phyloP scores from a whole-genome alignment of 2,329 filamentous ascomycete species.

The Penicillium sp. region DNA sequence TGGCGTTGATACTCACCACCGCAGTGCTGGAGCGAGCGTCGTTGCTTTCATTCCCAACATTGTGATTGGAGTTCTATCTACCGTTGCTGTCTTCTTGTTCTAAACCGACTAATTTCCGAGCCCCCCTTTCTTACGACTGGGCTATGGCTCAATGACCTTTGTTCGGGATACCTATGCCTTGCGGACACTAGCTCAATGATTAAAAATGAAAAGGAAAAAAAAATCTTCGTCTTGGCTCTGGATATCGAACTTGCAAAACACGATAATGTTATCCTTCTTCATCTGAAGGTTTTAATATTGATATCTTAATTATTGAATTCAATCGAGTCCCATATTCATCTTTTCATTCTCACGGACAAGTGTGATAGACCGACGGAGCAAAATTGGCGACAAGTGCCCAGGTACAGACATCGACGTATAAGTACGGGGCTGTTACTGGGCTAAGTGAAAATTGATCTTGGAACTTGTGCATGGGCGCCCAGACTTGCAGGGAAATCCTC shows the following conservation, averaged over 20 bases:
- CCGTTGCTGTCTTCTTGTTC: slow-evolving; percentile 15
- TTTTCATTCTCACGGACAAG: background rate
- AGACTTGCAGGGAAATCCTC: too few species aligned
- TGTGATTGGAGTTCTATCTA: slow-evolving; percentile 18
- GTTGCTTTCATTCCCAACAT: slow-evolving; percentile 10
- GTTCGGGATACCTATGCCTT: background rate
- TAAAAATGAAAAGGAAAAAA: too few species aligned
- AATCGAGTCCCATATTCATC: background rate
- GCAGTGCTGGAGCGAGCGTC: slow-evolving; percentile 11
- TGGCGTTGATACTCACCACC: slow-evolving; percentile 9
- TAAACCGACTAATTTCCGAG: slow-evolving; percentile 6
- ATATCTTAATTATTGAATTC: background rate
- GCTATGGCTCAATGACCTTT: background rate
- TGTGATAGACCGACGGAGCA: too few species aligned
- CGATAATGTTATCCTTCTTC: background rate
- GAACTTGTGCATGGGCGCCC: too few species aligned
- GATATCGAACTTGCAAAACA: background rate
- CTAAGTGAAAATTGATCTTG: too few species aligned
- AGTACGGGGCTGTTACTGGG: too few species aligned
- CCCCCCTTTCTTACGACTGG: background rate
- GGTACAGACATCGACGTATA: too few species aligned
- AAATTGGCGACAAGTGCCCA: too few species aligned
- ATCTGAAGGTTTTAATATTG: background rate
- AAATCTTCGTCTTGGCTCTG: background rate
- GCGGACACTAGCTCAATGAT: background rate